phyloP scores from a whole-genome alignment of 371 early-diverging fungal genomes.

The Chytridium lagenaria region DNA sequence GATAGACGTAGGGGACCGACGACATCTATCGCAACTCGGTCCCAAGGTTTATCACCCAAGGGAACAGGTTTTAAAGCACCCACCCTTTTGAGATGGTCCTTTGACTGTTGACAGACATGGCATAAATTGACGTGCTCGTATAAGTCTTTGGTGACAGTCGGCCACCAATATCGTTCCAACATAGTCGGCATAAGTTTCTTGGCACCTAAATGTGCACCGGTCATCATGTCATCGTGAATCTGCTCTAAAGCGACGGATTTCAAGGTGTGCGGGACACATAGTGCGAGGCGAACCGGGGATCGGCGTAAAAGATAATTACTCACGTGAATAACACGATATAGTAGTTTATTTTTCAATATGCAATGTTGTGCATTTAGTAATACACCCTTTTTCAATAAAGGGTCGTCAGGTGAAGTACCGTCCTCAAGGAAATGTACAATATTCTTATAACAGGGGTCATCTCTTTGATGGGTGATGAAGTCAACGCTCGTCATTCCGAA shows the following conservation, averaged over 20 bases:
- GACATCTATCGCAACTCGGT: conserved; percentile 17
- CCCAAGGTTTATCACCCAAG: conserved; percentile 15
- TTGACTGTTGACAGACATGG: conserved; percentile 9
- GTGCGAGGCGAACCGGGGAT: conserved; percentile 4
- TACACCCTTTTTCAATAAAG: neutral
- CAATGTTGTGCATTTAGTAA: conserved; percentile 3
- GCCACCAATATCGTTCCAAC: conserved; percentile 21
- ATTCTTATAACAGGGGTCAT: neutral
- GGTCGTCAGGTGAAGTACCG: neutral
- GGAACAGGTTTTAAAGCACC: conserved; percentile 13
- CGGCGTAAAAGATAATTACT: neutral
- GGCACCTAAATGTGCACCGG: conserved; percentile 17
- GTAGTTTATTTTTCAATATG: neutral
- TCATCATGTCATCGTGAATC: conserved; percentile 24
- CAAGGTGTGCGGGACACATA: conserved; percentile 20
- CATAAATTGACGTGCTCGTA: conserved; percentile 4
- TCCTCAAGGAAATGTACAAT: neutral
- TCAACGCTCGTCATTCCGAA: conserved; percentile 14
- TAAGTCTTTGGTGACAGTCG: conserved; percentile 10
- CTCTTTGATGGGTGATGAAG: neutral
- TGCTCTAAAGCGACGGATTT: neutral
- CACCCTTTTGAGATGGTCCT: neutral
- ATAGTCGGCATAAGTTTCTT: conserved; percentile 5
- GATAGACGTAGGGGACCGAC: conserved; percentile 13
- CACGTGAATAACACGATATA: conserved; percentile 1